These are phyloP conservation scores for Lentinula sp. DNA, from an alignment of 768 basidiomycete genomes.

Conservation along the genomic window DNA sequence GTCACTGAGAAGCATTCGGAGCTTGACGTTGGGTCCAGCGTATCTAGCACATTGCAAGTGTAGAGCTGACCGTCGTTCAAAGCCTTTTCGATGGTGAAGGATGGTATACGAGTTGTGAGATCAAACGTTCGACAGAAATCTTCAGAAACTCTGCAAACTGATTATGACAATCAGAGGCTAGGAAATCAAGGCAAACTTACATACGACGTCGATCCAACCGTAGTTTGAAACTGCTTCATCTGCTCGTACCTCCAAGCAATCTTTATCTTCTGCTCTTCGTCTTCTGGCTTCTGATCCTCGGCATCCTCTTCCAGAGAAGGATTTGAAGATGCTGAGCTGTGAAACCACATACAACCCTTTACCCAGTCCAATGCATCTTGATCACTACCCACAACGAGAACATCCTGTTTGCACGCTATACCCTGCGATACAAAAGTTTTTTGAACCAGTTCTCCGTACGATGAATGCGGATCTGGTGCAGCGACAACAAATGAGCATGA, in stretches of 20 bases:
- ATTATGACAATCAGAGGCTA: neutral
- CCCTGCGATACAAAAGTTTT: constrained; percentile 91
- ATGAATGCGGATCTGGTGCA: constrained; percentile 82
- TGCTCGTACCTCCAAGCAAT: constrained; percentile 98
- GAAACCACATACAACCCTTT: constrained; percentile 78
- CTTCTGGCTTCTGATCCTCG: constrained; percentile 30
- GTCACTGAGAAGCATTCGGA: constrained; percentile 7
- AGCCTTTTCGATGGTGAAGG: constrained; percentile 39
- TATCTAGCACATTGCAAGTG: constrained; percentile 15
- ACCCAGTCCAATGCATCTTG: constrained; percentile 52
- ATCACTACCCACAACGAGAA: constrained; percentile 51
- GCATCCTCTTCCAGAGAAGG: constrained; percentile 19
- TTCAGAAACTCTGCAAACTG: constrained; percentile 37
- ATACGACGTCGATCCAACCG: constrained; percentile 46
- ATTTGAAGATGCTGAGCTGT: constrained; percentile 13
- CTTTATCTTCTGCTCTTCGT: constrained; percentile 62
- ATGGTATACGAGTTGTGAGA: constrained; percentile 57
- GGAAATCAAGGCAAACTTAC: constrained; percentile 23
- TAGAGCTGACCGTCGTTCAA: constrained; percentile 30
- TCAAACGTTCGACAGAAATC: constrained; percentile 71
- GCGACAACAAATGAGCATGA: constrained; percentile 67
- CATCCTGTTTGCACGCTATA: constrained; percentile 60
- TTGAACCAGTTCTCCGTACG: constrained; percentile 79
- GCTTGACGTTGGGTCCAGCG: neutral
- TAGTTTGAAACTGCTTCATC: constrained; percentile 90